Conservation (phyloP, 495 filamentous ascomycete species). For the Sordaria brevicollis region DNA sequence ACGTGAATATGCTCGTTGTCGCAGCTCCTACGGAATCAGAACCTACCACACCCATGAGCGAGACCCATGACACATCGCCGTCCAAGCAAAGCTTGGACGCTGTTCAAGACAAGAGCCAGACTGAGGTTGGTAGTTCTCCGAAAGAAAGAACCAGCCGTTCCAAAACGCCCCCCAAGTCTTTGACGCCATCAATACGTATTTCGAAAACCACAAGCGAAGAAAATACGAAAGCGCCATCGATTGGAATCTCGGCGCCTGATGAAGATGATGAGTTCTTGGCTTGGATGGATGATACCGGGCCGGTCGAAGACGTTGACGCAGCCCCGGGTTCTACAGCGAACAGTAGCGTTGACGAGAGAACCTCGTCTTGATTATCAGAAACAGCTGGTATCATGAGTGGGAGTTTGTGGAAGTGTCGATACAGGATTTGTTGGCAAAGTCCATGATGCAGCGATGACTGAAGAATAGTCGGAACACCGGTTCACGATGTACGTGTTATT, state of each 20-base stretch:
- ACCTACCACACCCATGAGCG: constrained; percentile 40
- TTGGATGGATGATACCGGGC: constrained; percentile 21
- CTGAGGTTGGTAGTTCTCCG: neutral
- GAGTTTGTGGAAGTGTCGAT: neutral
- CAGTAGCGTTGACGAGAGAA: neutral
- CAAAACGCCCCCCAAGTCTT: neutral
- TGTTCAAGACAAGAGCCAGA: constrained; percentile 9
- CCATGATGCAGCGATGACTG: neutral
- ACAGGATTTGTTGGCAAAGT: neutral
- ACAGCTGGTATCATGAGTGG: neutral
- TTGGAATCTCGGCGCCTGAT: neutral
- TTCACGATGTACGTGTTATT: neutral
- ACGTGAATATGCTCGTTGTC: constrained; percentile 47
- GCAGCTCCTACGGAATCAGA: constrained; percentile 47
- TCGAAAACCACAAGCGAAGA: neutral
- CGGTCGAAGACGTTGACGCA: constrained; percentile 3
- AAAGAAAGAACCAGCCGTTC: neutral
- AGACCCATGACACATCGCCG: constrained; percentile 17
- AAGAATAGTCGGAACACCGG: neutral
- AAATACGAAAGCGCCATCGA: neutral
- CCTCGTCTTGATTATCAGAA: neutral
- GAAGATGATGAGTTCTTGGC: constrained; percentile 19
- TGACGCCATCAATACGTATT: neutral
- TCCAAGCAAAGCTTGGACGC: constrained; percentile 36
- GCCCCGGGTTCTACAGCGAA: neutral